phyloP scores from a whole-genome alignment of 164 flowering plant genomes.

The Kingdonia uniflora region DNA sequence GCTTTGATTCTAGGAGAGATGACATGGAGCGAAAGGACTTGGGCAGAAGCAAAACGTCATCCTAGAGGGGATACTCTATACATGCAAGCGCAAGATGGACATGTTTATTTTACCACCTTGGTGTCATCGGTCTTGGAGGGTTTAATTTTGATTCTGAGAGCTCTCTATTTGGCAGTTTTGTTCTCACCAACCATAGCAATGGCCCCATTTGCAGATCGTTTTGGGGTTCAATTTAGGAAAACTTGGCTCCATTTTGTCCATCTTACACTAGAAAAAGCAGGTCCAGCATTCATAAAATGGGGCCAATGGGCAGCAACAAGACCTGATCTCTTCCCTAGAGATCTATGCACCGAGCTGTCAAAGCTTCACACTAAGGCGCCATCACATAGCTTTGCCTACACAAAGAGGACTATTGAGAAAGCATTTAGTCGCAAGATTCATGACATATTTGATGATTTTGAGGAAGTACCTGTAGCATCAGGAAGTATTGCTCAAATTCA shows the following conservation, averaged over 20 bases:
- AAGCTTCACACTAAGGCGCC: conserved; percentile 73
- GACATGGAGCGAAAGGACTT: conserved; percentile 24
- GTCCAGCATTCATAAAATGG: conserved; percentile 91
- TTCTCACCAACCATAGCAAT: conserved; percentile 50
- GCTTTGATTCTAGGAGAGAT: conserved; percentile 48
- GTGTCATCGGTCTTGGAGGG: conserved; percentile 38
- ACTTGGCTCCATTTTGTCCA: conserved; percentile 50
- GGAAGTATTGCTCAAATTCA: conserved; percentile 89
- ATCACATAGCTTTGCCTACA: conserved; percentile 50
- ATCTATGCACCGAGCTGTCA: conserved; percentile 53
- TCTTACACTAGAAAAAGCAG: conserved; percentile 60
- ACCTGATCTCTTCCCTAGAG: conserved; percentile 73
- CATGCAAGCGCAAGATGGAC: conserved; percentile 50
- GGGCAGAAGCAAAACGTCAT: conserved; percentile 31
- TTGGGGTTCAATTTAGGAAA: conserved; percentile 43
- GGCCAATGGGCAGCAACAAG: conserved; percentile 91
- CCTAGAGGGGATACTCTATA: conserved; percentile 26
- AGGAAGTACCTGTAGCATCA: conserved; percentile 75
- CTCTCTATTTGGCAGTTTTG: conserved; percentile 43
- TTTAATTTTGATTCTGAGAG: conserved; percentile 41
- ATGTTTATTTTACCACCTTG: conserved; percentile 29
- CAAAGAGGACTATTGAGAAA: conserved; percentile 49
- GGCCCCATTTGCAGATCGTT: conserved; percentile 61
- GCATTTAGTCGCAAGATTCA: conserved; percentile 60
- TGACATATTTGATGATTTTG: conserved; percentile 72